Evolutionary conservation across 345 rosid genomes (phyloP).

Genomic region (Microthlaspi erraticum): DNA sequence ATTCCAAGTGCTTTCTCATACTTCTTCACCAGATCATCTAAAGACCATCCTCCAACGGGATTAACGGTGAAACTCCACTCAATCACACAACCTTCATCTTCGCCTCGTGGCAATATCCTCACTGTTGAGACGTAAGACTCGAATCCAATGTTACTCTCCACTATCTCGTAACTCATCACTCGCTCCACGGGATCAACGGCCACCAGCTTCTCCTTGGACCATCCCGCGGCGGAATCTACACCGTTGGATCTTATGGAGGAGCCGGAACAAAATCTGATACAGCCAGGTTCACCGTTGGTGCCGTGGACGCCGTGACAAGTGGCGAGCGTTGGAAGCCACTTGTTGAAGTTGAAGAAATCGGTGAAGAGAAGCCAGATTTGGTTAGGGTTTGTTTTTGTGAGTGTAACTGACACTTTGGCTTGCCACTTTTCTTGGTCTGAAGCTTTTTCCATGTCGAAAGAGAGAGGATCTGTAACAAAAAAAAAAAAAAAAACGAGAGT

Average conservation of each 20-base stretch:
- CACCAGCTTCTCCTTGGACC: constrained; percentile 60
- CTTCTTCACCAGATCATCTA: constrained; percentile 50
- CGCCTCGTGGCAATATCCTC: constrained; percentile 40
- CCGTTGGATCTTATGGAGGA: constrained; percentile 48
- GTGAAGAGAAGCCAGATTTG: constrained; percentile 56
- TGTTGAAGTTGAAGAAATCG: constrained; percentile 66
- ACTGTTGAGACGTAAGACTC: constrained; percentile 58
- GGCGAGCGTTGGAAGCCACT: constrained; percentile 49
- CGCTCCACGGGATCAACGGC: constrained; percentile 49
- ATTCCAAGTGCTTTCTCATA: constrained; percentile 31
- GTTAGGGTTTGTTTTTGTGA: constrained; percentile 48
- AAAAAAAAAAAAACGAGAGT: not conserved
- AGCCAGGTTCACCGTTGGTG: constrained; percentile 62
- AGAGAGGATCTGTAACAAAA: constrained; percentile 2
- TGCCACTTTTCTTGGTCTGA: constrained; percentile 51
- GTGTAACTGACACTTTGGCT: constrained; percentile 48
- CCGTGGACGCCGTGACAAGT: constrained; percentile 59
- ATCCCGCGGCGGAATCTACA: constrained; percentile 28
- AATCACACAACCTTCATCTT: constrained; percentile 55
- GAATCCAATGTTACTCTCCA: constrained; percentile 66
- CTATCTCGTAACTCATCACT: constrained; percentile 55
- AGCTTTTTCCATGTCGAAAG: constrained; percentile 41
- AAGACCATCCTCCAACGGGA: constrained; percentile 56
- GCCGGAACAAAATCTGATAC: constrained; percentile 57
- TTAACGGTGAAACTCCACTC: constrained; percentile 65